Evolutionary conservation across 441 rosid genomes (phyloP), one percentile per base, ranked within the genome.

Genomic region (Capsella rubella): DNA sequence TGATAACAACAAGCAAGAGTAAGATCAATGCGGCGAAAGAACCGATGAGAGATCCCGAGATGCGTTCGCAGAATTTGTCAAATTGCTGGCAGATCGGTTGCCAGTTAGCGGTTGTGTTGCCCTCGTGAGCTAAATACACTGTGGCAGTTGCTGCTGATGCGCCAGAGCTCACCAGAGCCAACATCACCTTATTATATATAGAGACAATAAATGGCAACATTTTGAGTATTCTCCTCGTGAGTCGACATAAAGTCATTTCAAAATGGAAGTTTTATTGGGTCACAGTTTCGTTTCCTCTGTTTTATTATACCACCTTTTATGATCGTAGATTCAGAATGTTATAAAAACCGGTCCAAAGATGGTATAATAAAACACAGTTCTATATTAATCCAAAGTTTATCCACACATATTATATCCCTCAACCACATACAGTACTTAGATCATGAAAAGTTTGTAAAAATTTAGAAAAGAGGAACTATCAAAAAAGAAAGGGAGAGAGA

Each of bases 131-230:
- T 67, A 89, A 67, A 60, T 85, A 84, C 3, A 85, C 91, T 10
- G 85, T 87, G 42, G 88, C 79, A 37, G 89, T 76, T 9, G 98
- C 89, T 18, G 92, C 78, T 2, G 94, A 88, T 37, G 98, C 96
- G n/a, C 92, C 91, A 35, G 83, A 78, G 11, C 86, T 82, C 46
- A 88, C 77, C 47, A 90, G 70, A n/a, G 68, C 81, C 78, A 91
- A 15, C 91, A 86, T 89, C 39, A 81, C 88, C 94, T 90, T 11
- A 12, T 52, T 3, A 64, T 3, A 68, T 3, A 60, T 15, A 66
- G 27, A 28, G 49, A 39, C 34, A 37, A 46, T 1, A 49, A 1
- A n/a, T 27, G 10, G 8, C 32, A 72, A 54, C 9, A 66, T 18
- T 16, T 35, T 34, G 39, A 70, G 39, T 15, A 8, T 27, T 71